Conservation (phyloP, 2,329 filamentous ascomycete species). For the Aspergillus sp. region DNA sequence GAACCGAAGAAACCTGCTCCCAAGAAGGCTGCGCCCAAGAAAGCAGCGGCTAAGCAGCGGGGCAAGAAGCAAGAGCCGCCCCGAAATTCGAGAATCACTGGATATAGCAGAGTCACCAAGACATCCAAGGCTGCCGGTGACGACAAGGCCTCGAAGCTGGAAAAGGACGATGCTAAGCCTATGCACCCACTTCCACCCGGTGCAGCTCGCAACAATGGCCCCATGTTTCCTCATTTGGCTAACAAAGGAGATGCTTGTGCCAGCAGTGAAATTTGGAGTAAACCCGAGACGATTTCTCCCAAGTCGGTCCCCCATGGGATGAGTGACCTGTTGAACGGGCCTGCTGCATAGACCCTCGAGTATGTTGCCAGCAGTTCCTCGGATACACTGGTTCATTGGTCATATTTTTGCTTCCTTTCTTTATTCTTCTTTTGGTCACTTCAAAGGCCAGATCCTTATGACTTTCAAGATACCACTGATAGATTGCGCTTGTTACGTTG, state of each 20-base stretch:
- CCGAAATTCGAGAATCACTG: constrained; percentile 25
- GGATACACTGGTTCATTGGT: too few species aligned
- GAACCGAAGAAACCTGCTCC: constrained; percentile 15
- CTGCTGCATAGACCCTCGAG: neutral
- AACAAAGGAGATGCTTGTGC: constrained; percentile 12
- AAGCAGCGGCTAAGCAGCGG: constrained; percentile 6
- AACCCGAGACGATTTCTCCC: constrained; percentile 18
- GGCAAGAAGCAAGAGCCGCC: constrained; percentile 19
- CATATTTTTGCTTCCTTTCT: constrained; percentile 1
- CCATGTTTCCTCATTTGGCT: constrained; percentile 22
- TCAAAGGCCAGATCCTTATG: constrained; percentile 1
- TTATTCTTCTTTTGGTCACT: constrained; percentile 2
- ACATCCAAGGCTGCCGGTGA: constrained; percentile 11
- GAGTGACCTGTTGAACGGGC: constrained; percentile 13
- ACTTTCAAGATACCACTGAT: constrained; percentile 31
- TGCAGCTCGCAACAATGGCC: constrained; percentile 32
- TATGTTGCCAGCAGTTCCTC: too few species aligned
- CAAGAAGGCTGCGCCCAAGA: constrained; percentile 18
- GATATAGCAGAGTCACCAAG: constrained; percentile 31
- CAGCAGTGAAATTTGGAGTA: constrained; percentile 6
- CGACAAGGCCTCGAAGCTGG: constrained; percentile 20
- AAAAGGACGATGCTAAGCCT: constrained; percentile 23
- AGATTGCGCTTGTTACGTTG: constrained; percentile 20
- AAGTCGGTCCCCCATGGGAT: constrained; percentile 20
- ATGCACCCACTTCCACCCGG: constrained; percentile 32